Evolutionary conservation across 805 yeast species (phyloP).

Genomic region (Saturnispora serradocipensis): DNA sequence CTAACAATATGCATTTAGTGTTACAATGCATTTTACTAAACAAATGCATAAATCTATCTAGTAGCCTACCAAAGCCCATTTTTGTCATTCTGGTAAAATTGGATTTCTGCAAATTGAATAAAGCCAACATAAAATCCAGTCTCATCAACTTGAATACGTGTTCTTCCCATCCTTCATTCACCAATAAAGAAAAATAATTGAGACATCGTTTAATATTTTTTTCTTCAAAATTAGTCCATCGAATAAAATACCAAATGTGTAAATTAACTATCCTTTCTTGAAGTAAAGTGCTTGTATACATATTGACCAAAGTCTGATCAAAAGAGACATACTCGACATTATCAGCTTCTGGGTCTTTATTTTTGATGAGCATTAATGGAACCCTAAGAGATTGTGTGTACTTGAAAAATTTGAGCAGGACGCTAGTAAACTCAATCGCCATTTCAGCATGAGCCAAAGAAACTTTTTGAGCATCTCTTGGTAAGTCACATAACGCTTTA

Average conservation of each 20-base stretch:
- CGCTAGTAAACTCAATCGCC: slow-evolving; percentile 55
- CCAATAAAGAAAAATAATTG: slow-evolving; percentile 60
- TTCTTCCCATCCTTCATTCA: slow-evolving; percentile 41
- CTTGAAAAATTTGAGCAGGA: slow-evolving; percentile 59
- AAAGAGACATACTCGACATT: slow-evolving; percentile 10
- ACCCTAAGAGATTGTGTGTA: slow-evolving; percentile 45
- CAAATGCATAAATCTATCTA: slow-evolving; percentile 55
- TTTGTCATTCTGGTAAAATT: slow-evolving; percentile 41
- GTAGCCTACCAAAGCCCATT: slow-evolving; percentile 54
- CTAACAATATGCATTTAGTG: slow-evolving; percentile 50
- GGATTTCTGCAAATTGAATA: slow-evolving; percentile 45
- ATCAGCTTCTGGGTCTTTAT: slow-evolving; percentile 13
- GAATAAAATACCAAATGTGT: slow-evolving; percentile 50
- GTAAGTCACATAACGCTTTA: slow-evolving; percentile 46
- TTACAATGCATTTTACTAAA: slow-evolving; percentile 38
- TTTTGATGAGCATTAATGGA: slow-evolving; percentile 21
- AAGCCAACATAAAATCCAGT: slow-evolving; percentile 58
- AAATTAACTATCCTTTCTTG: slow-evolving; percentile 56
- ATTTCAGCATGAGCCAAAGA: slow-evolving; percentile 54
- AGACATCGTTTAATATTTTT: slow-evolving; percentile 54
- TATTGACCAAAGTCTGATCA: not conserved
- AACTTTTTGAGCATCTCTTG: slow-evolving; percentile 54
- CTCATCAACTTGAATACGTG: slow-evolving; percentile 48
- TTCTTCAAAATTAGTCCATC: slow-evolving; percentile 53
- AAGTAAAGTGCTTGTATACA: slow-evolving; percentile 37